These are phyloP conservation scores for Salix suchowensis DNA, from an alignment of 345 rosid species.

Conservation along the genomic window DNA sequence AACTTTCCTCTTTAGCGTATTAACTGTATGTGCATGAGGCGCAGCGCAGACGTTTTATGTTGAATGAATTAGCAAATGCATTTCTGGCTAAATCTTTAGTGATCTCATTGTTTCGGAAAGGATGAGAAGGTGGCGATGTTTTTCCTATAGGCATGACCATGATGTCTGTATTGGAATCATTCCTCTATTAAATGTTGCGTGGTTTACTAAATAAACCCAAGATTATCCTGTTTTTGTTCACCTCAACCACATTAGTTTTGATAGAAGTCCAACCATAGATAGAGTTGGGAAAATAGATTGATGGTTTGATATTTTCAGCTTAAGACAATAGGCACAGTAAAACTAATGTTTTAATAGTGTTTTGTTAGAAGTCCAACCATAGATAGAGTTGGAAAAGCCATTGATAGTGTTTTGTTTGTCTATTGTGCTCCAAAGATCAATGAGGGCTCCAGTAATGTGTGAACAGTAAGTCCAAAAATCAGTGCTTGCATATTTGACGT, in stretches of 20 bases:
- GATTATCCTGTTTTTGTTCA: background rate
- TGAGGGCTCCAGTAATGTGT: background rate
- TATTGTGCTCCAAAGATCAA: background rate
- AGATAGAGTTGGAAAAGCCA: no score
- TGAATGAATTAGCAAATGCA: constrained; percentile 13
- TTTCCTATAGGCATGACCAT: background rate
- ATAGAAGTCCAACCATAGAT: background rate
- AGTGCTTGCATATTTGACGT: background rate
- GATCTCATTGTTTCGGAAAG: constrained; percentile 12
- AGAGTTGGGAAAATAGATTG: constrained; percentile 1
- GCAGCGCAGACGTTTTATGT: constrained; percentile 20
- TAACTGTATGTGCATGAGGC: constrained; percentile 12
- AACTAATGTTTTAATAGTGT: no score
- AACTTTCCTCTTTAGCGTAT: constrained; percentile 12
- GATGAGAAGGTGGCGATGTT: background rate
- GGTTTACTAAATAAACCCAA: background rate
- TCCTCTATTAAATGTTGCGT: background rate
- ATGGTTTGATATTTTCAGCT: constrained; percentile 5
- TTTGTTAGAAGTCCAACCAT: no score
- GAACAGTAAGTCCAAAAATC: background rate
- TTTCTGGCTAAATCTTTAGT: constrained; percentile 13
- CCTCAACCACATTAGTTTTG: background rate
- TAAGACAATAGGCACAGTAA: background rate
- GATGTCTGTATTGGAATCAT: background rate
- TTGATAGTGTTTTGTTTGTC: background rate